These are phyloP conservation scores for Suillus decipiens DNA, from an alignment of 768 basidiomycete genomes.

Conservation along the genomic window DNA sequence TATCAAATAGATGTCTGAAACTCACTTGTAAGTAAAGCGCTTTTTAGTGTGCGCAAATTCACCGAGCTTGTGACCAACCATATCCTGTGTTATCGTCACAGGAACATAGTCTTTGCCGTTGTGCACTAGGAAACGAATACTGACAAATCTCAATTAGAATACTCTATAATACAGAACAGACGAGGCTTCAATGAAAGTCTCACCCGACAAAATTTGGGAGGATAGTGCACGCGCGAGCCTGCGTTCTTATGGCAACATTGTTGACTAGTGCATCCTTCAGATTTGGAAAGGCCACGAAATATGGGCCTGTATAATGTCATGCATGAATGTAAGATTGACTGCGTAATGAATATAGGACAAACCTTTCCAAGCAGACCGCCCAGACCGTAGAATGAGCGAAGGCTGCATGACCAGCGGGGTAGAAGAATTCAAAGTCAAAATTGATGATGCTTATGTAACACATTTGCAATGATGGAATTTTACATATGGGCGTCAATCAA, in stretches of 20 bases:
- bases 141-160: conserved; percentile 30
- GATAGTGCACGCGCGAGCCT: conserved; percentile 88
- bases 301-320: conserved; percentile 64
- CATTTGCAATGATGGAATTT: background rate
- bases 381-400: conserved; percentile 58
- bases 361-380: conserved; percentile 89
- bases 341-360: conserved; percentile 12
- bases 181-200: conserved; percentile 25
- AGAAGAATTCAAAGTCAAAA: background rate
- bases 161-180: background rate
- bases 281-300: conserved; percentile 91
- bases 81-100: conserved; percentile 88
- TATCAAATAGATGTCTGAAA: conserved; percentile 21
- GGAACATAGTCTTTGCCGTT: conserved; percentile 92
- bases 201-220: conserved; percentile 96
- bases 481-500: background rate
- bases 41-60: conserved; percentile 93
- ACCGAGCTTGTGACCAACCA: conserved; percentile 98
- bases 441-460: background rate
- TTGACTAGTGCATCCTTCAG: conserved; percentile 77
- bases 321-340: background rate
- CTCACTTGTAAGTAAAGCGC: conserved; percentile 82
- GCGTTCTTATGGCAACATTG: conserved; percentile 85
- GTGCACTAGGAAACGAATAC: conserved; percentile 88
- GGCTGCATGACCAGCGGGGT: conserved; percentile 54